Base-by-base conservation (phyloP, 2,329 filamentous ascomycete genomes). In the Blumeria graminis region DNA sequence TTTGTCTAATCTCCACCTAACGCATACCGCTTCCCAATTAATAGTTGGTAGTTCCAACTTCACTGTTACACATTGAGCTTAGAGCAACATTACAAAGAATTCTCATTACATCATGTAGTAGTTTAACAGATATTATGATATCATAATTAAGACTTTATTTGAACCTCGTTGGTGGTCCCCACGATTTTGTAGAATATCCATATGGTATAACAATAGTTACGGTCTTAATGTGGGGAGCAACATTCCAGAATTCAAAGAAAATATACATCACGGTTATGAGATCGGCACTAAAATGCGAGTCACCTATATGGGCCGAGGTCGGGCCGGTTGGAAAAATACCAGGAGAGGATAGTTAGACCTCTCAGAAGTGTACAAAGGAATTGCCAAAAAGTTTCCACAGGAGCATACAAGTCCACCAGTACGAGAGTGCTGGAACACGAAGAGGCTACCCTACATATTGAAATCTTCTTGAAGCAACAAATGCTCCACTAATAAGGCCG, bases 221-320 rank as follows among this genome's bases (percentile, higher is more conserved):
- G n/a, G n/a, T n/a, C n/a, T 54, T 35, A 11, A 54, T 35, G 39
- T 54, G 51, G 51, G 51, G 51, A 38, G 51, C 13, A 54, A 54
- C 35, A 9, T 54, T 54, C 34, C 51, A 22, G 22, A 36, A n/a
- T 38, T n/a, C 46, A 13, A 51, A 51, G 22, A 9, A 33, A 51
- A 13, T 51, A 3, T 51, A 51, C 13, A 32, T 11, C 34, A 11
- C 46, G 14, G 34, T 51, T 33, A 16, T 51, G 7, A 51, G 46
- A 51, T 32, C 46, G 46, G 22, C 46, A 6, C 16, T 32, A 10
- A 34, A 18, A 13, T 34, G 34, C 13, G 46, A 32, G 11, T 51
- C 46, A 6, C 32, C 16, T n/a, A 33, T 51, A 13, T 51, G 46
- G 46, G 46, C 46, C 32, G 18, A 51, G 46, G 11, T 10, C 16